Evolutionary conservation across 306 rosid species (phyloP).

Genomic region (Pyrus pyrifolia): DNA sequence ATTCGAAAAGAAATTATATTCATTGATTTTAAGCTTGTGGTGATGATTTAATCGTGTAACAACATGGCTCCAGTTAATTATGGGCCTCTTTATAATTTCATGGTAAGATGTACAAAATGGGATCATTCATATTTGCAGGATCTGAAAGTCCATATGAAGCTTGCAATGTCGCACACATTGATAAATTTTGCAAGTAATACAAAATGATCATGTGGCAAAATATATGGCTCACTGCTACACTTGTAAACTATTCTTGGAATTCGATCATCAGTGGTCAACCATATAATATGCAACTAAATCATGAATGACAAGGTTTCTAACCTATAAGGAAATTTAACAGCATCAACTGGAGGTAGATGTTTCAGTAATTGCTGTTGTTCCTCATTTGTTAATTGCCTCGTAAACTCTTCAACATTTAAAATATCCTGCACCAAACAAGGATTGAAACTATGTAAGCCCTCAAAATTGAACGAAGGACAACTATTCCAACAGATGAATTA

Average conservation of each 20-base stretch:
- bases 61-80: neutral
- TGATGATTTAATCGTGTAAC: neutral
- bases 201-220: slow-evolving; percentile 1
- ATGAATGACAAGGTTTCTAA: slow-evolving; percentile 31
- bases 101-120: neutral
- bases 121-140: neutral
- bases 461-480: slow-evolving; percentile 2
- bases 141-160: slow-evolving; percentile 8
- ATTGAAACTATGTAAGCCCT: slow-evolving; percentile 22
- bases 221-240: slow-evolving; percentile 1
- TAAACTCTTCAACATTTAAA: slow-evolving; percentile 70
- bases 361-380: slow-evolving; percentile 80
- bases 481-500: neutral
- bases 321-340: slow-evolving; percentile 71
- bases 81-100: neutral
- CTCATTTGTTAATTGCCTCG: slow-evolving; percentile 65
- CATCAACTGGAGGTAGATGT: slow-evolving; percentile 70
- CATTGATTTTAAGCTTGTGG: neutral
- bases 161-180: neutral
- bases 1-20: neutral
- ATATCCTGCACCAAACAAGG: slow-evolving; percentile 55
- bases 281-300: neutral
- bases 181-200: neutral
- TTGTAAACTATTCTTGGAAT: neutral
- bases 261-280: slow-evolving; percentile 3